These are phyloP conservation scores for Codiaeum variegatum DNA, from an alignment of 441 rosid genomes.

Conservation along the genomic window DNA sequence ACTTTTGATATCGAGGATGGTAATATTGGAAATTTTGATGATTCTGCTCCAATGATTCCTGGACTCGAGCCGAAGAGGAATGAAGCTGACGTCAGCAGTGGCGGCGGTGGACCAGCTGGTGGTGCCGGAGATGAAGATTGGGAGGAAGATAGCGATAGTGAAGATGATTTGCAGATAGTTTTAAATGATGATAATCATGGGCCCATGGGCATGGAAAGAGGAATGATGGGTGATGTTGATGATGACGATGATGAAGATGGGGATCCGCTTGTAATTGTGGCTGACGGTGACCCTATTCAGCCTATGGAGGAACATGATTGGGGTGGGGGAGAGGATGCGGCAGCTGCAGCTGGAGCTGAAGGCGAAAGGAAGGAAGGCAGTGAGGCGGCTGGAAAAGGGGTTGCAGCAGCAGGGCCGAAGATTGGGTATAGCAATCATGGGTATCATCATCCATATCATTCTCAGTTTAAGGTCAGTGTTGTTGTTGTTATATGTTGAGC, in stretches of 20 bases:
- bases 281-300: constrained; percentile 57
- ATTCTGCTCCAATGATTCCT: constrained; percentile 41
- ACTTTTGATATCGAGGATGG: constrained; percentile 79
- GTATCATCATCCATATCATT: constrained; percentile 90
- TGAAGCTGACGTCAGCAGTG: constrained; percentile 19
- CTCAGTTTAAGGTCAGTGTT: constrained; percentile 99
- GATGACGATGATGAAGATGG: constrained; percentile 68
- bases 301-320: constrained; percentile 59
- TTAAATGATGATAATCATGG: constrained; percentile 68
- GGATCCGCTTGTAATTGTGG: constrained; percentile 78
- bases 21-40: constrained; percentile 26
- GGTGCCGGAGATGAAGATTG: constrained; percentile 35
- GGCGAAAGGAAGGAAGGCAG: constrained; percentile 68
- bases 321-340: constrained; percentile 56
- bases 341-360: constrained; percentile 30
- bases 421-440: constrained; percentile 80
- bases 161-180: constrained; percentile 91
- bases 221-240: constrained; percentile 29
- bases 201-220: constrained; percentile 49
- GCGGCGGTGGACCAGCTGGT: constrained; percentile 26
- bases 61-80: constrained; percentile 25
- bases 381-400: constrained; percentile 44
- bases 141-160: constrained; percentile 74
- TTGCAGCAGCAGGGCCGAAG: constrained; percentile 48
- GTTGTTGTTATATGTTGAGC: constrained; percentile 38